phyloP scores from a whole-genome alignment of 306 rosid genomes.

The Neltuma alba region DNA sequence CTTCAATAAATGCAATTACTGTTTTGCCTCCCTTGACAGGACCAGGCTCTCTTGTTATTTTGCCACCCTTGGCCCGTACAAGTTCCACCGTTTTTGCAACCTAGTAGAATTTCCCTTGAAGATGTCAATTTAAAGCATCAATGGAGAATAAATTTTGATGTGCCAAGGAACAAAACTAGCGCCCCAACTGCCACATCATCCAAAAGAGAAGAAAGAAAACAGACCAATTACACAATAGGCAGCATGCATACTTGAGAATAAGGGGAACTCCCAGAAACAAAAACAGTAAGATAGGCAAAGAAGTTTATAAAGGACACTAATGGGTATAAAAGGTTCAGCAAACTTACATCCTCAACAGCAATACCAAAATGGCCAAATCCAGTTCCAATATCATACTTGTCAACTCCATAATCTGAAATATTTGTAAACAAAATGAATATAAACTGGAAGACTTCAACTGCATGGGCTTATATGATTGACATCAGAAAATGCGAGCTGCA shows the following conservation, averaged over 20 bases:
- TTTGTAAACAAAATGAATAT: constrained; percentile 37
- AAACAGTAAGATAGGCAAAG: constrained; percentile 21
- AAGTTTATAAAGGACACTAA: constrained; percentile 20
- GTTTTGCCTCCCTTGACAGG: constrained; percentile 77
- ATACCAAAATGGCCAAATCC: constrained; percentile 95
- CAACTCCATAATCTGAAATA: constrained; percentile 90
- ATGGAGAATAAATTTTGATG: constrained; percentile 25
- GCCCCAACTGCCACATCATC: not conserved
- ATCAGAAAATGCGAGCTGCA: constrained; percentile 17
- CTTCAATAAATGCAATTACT: constrained; percentile 76
- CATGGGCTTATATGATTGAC: constrained; percentile 29
- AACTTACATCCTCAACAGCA: constrained; percentile 94
- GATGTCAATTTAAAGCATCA: constrained; percentile 25
- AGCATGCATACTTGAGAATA: constrained; percentile 12
- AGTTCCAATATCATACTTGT: constrained; percentile 90
- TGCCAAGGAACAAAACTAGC: constrained; percentile 1
- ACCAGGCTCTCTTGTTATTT: constrained; percentile 80
- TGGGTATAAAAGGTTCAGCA: constrained; percentile 14
- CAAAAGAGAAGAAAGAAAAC: not conserved
- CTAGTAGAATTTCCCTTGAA: constrained; percentile 43
- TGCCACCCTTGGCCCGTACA: constrained; percentile 88
- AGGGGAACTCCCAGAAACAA: constrained; percentile 14
- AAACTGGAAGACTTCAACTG: constrained; percentile 21
- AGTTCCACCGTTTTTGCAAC: constrained; percentile 83
- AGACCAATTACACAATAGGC: constrained; percentile 1